phyloP scores from a whole-genome alignment of 108 stramenopile genomes.

The Cyclostephanos invisitatus region DNA sequence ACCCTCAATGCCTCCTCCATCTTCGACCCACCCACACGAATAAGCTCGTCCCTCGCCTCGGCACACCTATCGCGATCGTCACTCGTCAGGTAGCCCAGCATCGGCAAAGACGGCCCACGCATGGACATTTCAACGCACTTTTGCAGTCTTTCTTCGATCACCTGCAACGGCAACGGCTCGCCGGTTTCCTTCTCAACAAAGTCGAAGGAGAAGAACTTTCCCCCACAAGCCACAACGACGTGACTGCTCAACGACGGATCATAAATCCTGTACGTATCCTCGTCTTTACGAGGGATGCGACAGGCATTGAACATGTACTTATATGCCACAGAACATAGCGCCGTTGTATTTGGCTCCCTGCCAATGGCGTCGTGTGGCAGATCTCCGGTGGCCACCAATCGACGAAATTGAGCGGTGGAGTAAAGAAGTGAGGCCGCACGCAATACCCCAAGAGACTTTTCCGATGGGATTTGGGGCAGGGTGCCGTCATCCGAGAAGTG shows the following conservation, averaged over 20 bases:
- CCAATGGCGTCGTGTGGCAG: constrained; percentile 73
- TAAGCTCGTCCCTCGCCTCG: constrained; percentile 61
- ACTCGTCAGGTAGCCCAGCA: constrained; percentile 76
- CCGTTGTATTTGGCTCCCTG: constrained; percentile 55
- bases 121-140: constrained; percentile 56
- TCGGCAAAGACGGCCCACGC: constrained; percentile 23
- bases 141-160: constrained; percentile 56
- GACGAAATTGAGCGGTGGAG: constrained; percentile 74
- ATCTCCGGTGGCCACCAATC: constrained; percentile 63
- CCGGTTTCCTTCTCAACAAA: constrained; percentile 53
- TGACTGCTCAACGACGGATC: constrained; percentile 74
- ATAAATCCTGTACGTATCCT: constrained; percentile 82
- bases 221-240: constrained; percentile 71
- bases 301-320: constrained; percentile 94
- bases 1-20: constrained; percentile 70
- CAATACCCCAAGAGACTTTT: constrained; percentile 32
- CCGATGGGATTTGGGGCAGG: constrained; percentile 33
- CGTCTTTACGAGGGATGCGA: constrained; percentile 68
- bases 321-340: constrained; percentile 79
- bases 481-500: constrained; percentile 78
- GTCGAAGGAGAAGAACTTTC: constrained; percentile 70
- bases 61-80: constrained; percentile 76
- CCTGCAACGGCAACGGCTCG: constrained; percentile 53
- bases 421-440: constrained; percentile 76
- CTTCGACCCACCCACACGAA: constrained; percentile 59